Conservation (phyloP, 495 filamentous ascomycete species). For the Trichoderma erinaceum region DNA sequence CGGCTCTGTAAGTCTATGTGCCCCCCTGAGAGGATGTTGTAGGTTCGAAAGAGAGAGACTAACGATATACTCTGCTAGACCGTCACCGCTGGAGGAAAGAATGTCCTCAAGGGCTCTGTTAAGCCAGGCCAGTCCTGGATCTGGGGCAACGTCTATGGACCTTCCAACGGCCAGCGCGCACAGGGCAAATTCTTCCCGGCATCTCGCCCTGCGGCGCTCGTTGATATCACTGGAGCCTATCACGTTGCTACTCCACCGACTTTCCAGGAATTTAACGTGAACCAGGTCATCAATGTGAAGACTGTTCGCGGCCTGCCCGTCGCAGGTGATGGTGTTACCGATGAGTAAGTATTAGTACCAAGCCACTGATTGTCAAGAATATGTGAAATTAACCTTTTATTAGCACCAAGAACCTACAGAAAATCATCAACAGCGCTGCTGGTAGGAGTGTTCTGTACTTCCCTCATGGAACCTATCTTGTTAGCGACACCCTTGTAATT, state of each 20-base stretch:
- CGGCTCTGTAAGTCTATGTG: constrained; percentile 17
- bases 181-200: constrained; percentile 22
- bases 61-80: constrained; percentile 17
- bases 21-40: too few species aligned
- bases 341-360: constrained; percentile 16
- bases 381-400: constrained; percentile 8
- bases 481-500: constrained; percentile 51
- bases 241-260: constrained; percentile 33
- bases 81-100: constrained; percentile 17
- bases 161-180: background rate
- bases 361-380: background rate
- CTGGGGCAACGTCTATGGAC: constrained; percentile 24
- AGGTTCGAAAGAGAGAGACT: too few species aligned
- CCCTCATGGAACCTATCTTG: constrained; percentile 54
- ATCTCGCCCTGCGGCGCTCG: constrained; percentile 25
- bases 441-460: constrained; percentile 54
- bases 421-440: constrained; percentile 41
- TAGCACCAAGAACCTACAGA: constrained; percentile 43
- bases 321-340: constrained; percentile 21
- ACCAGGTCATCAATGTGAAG: constrained; percentile 48
- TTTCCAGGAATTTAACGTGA: constrained; percentile 36
- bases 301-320: constrained; percentile 27
- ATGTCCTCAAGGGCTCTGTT: constrained; percentile 24
- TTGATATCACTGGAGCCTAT: constrained; percentile 34
- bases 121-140: constrained; percentile 20